Base-by-base conservation (phyloP, 2,329 filamentous ascomycete genomes). In the Nemania diffusa region DNA sequence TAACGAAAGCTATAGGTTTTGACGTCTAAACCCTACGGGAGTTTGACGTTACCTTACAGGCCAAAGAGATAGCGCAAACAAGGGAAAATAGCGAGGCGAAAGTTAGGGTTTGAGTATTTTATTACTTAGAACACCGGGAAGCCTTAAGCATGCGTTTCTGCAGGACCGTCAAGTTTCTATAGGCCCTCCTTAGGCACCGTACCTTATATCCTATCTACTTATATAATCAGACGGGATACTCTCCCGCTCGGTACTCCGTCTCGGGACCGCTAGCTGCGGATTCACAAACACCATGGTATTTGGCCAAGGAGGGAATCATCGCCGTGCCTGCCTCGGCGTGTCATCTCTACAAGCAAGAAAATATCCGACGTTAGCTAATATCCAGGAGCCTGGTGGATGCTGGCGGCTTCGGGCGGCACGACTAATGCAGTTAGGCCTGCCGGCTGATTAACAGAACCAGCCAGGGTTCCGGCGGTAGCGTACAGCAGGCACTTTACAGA, bases 301-400 rank as follows among this genome's bases (percentile, higher is more conserved):
- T 69, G 70, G 69, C 74, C 74, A 65, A 51, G 69, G 71, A 70
- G 65, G 75, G 75, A 72, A 76, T 68, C 53, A 73, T 69, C 65
- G 71, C 75, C 75, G 75, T 59, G 62, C 62, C 57, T 75, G 71
- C 74, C 71, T 76, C 74, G 72, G 74, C 51, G 53, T 66, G 62
- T 69, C 63, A 73, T 70, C 67, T 72, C 72, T 67, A 70, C 69
- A 73, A 65, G 71, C 68, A 73, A 67, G 52, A 65, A 64, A 69
- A 67, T 61, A 67, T 72, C 68, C 73, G 73, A 73, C 51, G 73
- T 73, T 71, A 63, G 68, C 66, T 40, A 68, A 69, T 50, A 64
- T 67, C 70, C 69, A 71, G n/a, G 65, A 66, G 68, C 62, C 70
- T 51, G 71, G 63, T 62, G 64, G 62, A 57, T 66, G 67, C 69